These are phyloP conservation scores for Arctium minus DNA, from an alignment of 129 eudicot species.

Conservation along the genomic window DNA sequence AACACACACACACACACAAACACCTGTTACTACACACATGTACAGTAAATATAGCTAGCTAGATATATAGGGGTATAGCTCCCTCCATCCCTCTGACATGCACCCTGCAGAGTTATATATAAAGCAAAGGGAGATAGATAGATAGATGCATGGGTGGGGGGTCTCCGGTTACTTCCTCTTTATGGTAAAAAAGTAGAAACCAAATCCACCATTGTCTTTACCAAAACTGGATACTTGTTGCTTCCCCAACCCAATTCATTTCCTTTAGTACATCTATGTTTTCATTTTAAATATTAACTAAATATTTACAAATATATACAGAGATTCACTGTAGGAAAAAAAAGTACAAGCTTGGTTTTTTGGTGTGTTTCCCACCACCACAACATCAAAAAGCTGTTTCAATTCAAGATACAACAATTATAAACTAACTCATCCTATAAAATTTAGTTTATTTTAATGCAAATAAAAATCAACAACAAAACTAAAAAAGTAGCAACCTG, in stretches of 20 bases:
- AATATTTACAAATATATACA: too few species aligned
- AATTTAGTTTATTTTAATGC: not conserved
- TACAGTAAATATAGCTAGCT: not conserved
- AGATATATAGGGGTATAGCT: not conserved
- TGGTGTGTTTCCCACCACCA: not conserved
- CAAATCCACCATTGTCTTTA: slow-evolving; percentile 1
- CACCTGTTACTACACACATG: not conserved
- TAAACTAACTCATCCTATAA: too few species aligned
- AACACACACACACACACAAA: not conserved
- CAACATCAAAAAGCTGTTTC: not conserved
- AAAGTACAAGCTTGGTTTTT: not conserved
- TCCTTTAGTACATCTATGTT: not conserved
- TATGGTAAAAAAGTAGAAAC: slow-evolving; percentile 11
- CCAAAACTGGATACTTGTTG: slow-evolving; percentile 5
- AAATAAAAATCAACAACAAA: not conserved
- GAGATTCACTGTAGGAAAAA: not conserved
- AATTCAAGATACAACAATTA: too few species aligned
- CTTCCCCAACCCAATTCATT: not conserved
- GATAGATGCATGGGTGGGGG: not conserved
- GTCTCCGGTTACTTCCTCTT: slow-evolving; percentile 7
- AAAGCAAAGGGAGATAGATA: not conserved
- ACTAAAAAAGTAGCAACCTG: not conserved
- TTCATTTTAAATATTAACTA: too few species aligned
- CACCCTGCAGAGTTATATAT: not conserved
- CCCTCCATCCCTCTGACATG: not conserved